These are phyloP conservation scores for Coemansia sp. DNA, from an alignment of 192 early-diverging fungal species.

Conservation along the genomic window DNA sequence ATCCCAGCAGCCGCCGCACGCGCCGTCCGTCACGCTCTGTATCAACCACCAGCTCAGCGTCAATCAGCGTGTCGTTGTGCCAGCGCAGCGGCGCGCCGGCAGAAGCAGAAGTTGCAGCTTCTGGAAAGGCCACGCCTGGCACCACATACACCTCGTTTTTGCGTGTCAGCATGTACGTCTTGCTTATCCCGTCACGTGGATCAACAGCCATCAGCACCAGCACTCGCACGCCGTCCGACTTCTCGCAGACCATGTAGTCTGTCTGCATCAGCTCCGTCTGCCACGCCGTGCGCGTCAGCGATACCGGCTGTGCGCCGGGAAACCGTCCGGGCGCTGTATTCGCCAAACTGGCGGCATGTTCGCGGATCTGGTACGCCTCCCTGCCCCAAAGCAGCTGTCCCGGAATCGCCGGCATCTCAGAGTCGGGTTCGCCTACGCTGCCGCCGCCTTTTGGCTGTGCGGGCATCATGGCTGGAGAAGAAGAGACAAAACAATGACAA, in stretches of 20 bases:
- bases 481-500: too few species aligned
- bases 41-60: constrained; percentile 91
- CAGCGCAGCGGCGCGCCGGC: constrained; percentile 24
- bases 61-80: constrained; percentile 77
- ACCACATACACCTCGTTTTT: constrained; percentile 81
- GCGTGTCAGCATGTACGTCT: constrained; percentile 53
- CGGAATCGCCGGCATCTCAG: constrained; percentile 23
- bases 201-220: constrained; percentile 45
- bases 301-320: constrained; percentile 46
- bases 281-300: constrained; percentile 23
- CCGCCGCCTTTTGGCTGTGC: too few species aligned
- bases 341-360: constrained; percentile 6
- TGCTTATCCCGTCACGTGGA: background rate
- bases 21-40: constrained; percentile 59
- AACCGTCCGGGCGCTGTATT: constrained; percentile 8
- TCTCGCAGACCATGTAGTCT: constrained; percentile 78
- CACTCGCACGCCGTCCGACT: constrained; percentile 77
- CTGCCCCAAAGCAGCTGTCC: constrained; percentile 11
- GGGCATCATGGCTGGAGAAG: too few species aligned
- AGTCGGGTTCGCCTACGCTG: background rate
- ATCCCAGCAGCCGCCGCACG: constrained; percentile 56
- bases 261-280: constrained; percentile 12
- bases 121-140: constrained; percentile 63
- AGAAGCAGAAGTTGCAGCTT: constrained; percentile 28
- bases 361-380: constrained; percentile 13